Percentiles rank a stretch among this genome's conserved stretches.
Evolutionary conservation across 202 grass and related monocot genomes (phyloP).

Genomic region (Carex sylvatica): DNA sequence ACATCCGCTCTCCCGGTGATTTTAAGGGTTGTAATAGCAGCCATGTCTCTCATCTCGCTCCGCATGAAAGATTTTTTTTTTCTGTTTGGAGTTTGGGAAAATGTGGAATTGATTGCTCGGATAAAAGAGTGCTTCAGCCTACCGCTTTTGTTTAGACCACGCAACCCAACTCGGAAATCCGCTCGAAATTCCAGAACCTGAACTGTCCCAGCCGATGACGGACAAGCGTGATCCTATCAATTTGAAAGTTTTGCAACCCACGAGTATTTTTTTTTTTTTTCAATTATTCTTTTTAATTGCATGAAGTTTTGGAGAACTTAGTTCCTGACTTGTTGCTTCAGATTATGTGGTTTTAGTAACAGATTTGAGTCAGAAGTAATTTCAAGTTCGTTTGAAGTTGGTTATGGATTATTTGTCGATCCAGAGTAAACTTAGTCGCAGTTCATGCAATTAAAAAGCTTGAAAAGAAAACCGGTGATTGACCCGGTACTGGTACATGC

Average conservation of each 20-base stretch:
- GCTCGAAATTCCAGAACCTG: not conserved
- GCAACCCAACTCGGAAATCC: not conserved
- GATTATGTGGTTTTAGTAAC: not conserved
- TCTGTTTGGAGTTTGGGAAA: too few species aligned
- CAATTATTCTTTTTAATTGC: not conserved
- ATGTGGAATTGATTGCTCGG: too few species aligned
- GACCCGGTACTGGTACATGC: too few species aligned
- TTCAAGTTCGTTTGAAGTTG: not conserved
- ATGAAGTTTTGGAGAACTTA: not conserved
- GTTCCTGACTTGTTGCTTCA: not conserved
- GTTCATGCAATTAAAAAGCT: too few species aligned
- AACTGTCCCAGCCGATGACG: conserved; percentile 37
- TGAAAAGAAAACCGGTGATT: too few species aligned
- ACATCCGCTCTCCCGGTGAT: too few species aligned
- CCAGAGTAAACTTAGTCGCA: too few species aligned
- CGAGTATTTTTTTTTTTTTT: not conserved
- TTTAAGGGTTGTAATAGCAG: too few species aligned
- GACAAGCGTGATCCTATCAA: conserved; percentile 52
- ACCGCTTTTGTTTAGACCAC: too few species aligned
- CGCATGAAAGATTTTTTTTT: too few species aligned
- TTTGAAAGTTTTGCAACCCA: not conserved
- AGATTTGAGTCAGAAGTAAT: not conserved
- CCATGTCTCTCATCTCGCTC: too few species aligned
- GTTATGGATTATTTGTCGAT: too few species aligned
- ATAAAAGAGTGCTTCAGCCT: not conserved